Percentiles rank a stretch among this genome's conserved stretches.
phyloP scores from a whole-genome alignment of 768 basidiomycete species.

The Phaeolepiota aurea region DNA sequence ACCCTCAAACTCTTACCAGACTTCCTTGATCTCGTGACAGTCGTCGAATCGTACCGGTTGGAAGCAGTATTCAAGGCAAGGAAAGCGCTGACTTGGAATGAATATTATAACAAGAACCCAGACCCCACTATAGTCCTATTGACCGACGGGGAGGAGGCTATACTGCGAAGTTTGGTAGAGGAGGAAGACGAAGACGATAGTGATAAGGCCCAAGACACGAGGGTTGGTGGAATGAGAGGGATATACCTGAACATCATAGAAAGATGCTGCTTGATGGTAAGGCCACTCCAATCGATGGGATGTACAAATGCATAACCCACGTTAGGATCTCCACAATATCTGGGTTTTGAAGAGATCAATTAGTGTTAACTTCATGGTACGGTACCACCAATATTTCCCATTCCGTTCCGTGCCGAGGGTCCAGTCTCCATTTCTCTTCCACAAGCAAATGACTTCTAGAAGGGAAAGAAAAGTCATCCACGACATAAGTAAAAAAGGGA shows the following conservation, averaged over 20 bases:
- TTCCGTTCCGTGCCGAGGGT: conserved; percentile 9
- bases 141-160: background rate
- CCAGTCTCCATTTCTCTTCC: conserved; percentile 17
- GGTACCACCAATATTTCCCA: conserved; percentile 34
- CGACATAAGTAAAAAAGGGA: conserved; percentile 9
- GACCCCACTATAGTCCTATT: conserved; percentile 8
- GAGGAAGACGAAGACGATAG: background rate
- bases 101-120: conserved; percentile 12
- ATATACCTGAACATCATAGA: conserved; percentile 23
- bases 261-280: conserved; percentile 19
- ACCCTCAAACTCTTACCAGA: conserved; percentile 17
- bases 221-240: conserved; percentile 12
- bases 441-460: conserved; percentile 7
- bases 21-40: conserved; percentile 25
- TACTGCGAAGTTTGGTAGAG: conserved; percentile 1
- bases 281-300: background rate
- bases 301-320: no score
- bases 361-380: conserved; percentile 24
- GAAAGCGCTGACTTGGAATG: conserved; percentile 17
- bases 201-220: background rate
- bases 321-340: conserved; percentile 26
- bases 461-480: background rate
- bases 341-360: conserved; percentile 18
- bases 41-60: conserved; percentile 27
- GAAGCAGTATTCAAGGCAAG: conserved; percentile 16